Percentiles rank a stretch among this genome's conserved stretches.
Conservation (phyloP, 1,284 basidiomycete species). For the Fomitiporia mediterranea region DNA sequence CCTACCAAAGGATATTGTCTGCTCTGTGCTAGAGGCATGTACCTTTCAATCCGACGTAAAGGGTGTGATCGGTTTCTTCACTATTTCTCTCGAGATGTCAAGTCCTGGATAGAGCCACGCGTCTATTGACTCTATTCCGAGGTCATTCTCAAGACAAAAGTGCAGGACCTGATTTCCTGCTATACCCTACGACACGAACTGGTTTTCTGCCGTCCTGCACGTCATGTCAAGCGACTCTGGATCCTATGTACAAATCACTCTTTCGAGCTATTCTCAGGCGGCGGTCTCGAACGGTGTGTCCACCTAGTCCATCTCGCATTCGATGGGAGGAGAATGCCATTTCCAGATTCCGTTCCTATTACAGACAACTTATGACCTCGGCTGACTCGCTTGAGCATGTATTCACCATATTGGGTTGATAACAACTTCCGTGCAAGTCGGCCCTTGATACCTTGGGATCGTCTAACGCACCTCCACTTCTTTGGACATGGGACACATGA, state of each 20-base stretch:
- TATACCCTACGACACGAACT: neutral
- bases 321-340: neutral
- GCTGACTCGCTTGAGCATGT: slow-evolving; percentile 1
- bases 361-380: neutral
- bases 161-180: neutral
- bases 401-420: neutral
- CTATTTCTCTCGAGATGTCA: neutral
- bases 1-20: slow-evolving; percentile 4
- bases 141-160: neutral
- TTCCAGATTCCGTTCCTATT: neutral
- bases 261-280: neutral
- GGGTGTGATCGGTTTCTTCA: neutral
- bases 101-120: slow-evolving; percentile 3
- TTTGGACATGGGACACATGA: neutral
- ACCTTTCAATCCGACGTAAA: neutral
- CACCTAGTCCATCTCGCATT: slow-evolving; percentile 8
- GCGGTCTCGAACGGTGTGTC: neutral
- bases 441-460: neutral
- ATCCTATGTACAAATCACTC: neutral
- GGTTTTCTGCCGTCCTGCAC: slow-evolving; percentile 2
- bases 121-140: slow-evolving; percentile 1
- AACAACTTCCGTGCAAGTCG: neutral
- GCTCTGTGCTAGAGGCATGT: neutral
- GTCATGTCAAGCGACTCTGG: slow-evolving; percentile 3
- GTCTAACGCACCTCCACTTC: slow-evolving; percentile 11